Base-by-base conservation (phyloP, 805 yeast genomes). In the Metschnikowia borealis region DNA sequence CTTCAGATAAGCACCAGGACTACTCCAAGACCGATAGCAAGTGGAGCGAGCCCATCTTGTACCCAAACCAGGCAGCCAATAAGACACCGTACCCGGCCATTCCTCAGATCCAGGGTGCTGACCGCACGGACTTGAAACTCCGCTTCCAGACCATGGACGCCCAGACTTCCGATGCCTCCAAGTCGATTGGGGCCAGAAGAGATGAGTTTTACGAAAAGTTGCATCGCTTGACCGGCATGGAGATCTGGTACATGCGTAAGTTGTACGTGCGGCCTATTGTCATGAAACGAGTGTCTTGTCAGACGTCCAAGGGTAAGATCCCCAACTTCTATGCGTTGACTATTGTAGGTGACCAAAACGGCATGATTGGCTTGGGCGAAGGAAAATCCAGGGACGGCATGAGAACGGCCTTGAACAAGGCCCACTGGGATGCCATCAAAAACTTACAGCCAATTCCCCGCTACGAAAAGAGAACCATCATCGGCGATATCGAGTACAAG, bases 281-380 rank as follows among this genome's bases (percentile, higher is more conserved):
- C 38, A 74, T 83, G 74, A 90, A 89, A 70, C 75, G 87, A 46
- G 98, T 92, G 23, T 83, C 90, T 49, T 89, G 89, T 65, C 96
- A 89, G 77, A 92, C 97, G 2, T 83, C 89, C 37, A 88, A 89
- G 74, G 97, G 97, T 66, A 90, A 89, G 66, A 88, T 88, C 56
- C 82, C 85, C 46, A 81, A 89, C 37, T 85, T 82, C 66, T 92
- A 87, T 68, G 86, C 90, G 0, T 68, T 94, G 55, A 92, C 90
- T 13, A 87, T 90, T 35, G 97, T 87, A 14, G 99, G 99, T 44
- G 96, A 94, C 69, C 80, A 84, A 49, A 87, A 88, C 56, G 99
- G 99, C 56, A 87, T 89, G 85, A 77, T 94, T 52, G 98, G 98
- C 35, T 74, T 91, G 44, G 99, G 98, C 45, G 96, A 90, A 68